These are phyloP conservation scores for Strigomonas galati DNA, from an alignment of 208 protist species.

Conservation along the genomic window DNA sequence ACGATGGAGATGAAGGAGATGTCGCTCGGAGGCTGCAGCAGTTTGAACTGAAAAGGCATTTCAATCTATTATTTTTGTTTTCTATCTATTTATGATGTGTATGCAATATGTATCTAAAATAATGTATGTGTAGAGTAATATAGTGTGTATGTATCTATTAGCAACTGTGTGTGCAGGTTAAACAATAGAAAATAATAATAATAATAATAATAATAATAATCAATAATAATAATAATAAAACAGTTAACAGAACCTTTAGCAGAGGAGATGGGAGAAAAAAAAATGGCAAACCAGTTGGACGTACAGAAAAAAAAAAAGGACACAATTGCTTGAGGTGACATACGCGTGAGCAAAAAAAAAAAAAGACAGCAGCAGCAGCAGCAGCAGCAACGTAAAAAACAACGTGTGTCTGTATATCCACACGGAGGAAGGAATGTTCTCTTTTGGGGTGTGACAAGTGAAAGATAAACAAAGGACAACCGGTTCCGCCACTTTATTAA, in stretches of 20 bases:
- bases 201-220: conserved; percentile 6
- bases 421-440: too few relatives aligned
- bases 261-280: conserved; percentile 5
- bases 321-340: neutral
- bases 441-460: too few relatives aligned
- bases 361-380: too few relatives aligned
- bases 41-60: conserved; percentile 64
- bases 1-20: conserved; percentile 68
- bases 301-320: conserved; percentile 5
- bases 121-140: neutral
- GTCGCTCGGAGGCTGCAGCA: conserved; percentile 56
- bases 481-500: too few relatives aligned
- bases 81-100: neutral
- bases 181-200: conserved; percentile 9
- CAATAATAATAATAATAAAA: neutral
- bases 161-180: neutral
- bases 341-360: too few relatives aligned
- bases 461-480: too few relatives aligned
- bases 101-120: neutral
- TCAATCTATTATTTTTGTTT: neutral
- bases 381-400: too few relatives aligned
- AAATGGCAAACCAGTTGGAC: neutral
- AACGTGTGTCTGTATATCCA: too few relatives aligned
- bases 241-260: neutral
- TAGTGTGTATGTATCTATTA: neutral